These are phyloP conservation scores for Fusarium sterilihyphosum DNA, from an alignment of 2,329 filamentous ascomycete species.

Conservation along the genomic window DNA sequence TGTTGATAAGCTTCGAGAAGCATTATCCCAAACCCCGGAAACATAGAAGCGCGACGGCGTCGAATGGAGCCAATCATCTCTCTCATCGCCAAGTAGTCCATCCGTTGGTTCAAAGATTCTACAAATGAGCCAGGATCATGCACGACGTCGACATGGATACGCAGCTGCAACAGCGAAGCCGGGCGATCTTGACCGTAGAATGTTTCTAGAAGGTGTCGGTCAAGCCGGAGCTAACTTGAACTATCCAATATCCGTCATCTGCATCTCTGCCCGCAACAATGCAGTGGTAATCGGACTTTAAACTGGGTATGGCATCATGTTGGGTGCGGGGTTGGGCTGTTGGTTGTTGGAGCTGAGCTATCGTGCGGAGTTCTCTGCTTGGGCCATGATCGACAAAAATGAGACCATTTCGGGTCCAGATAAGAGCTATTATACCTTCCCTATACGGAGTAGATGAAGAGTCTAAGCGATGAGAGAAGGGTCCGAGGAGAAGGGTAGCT, in stretches of 20 bases:
- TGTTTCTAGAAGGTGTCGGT: neutral
- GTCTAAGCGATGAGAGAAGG: neutral
- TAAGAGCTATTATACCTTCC: neutral
- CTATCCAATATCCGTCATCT: neutral
- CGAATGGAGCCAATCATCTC: neutral
- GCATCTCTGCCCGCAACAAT: neutral
- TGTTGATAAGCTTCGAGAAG: neutral
- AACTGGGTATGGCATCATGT: neutral
- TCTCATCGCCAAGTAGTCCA: neutral
- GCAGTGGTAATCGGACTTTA: neutral
- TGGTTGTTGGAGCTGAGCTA: neutral
- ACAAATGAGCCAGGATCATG: neutral
- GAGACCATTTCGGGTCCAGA: neutral
- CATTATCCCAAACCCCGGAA: neutral
- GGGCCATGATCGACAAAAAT: neutral
- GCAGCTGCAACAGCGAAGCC: neutral
- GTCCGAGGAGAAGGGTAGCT: neutral
- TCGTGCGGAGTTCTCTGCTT: no score
- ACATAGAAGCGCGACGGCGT: neutral
- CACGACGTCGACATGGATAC: neutral
- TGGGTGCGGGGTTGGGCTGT: neutral
- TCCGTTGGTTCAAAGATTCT: neutral
- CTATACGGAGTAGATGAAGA: neutral
- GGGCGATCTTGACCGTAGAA: neutral
- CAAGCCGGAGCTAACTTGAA: neutral